Conservation (phyloP, 331 rosid genomes). For the Quercus lobata region DNA sequence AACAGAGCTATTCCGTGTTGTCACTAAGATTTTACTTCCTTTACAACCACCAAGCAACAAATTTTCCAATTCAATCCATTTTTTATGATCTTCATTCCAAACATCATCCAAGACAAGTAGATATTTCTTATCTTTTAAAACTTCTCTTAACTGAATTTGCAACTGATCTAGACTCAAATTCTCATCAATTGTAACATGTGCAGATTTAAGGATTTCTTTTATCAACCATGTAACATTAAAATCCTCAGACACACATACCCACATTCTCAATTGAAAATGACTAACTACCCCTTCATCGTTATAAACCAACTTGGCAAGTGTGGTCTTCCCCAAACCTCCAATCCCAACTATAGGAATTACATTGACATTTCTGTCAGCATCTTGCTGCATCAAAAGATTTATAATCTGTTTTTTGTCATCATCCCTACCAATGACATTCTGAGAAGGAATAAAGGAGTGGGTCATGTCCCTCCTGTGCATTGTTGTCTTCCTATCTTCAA, state of each 20-base stretch:
- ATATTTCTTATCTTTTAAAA: background rate
- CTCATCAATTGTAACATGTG: too few species aligned
- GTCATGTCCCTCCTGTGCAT: background rate
- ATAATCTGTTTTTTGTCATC: background rate
- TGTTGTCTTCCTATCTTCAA: background rate
- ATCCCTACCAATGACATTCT: slow-evolving; percentile 22
- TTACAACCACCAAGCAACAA: background rate
- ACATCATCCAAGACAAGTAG: slow-evolving; percentile 24
- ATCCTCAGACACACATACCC: too few species aligned
- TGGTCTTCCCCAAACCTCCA: too few species aligned
- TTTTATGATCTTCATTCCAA: slow-evolving; percentile 1
- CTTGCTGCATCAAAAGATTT: background rate
- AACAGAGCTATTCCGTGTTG: background rate
- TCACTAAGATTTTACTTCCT: slow-evolving; percentile 28
- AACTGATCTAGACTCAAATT: too few species aligned
- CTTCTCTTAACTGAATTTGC: background rate
- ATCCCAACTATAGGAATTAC: too few species aligned
- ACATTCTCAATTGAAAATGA: too few species aligned
- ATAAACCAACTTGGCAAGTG: too few species aligned
- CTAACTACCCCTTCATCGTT: accelerated
- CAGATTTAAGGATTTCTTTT: too few species aligned
- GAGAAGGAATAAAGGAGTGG: background rate
- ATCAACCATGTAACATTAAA: too few species aligned
- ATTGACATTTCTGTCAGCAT: background rate
- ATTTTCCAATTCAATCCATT: slow-evolving; percentile 16